Evolutionary conservation across 306 rosid species (phyloP).

Genomic region (Citrullus colocynthis): DNA sequence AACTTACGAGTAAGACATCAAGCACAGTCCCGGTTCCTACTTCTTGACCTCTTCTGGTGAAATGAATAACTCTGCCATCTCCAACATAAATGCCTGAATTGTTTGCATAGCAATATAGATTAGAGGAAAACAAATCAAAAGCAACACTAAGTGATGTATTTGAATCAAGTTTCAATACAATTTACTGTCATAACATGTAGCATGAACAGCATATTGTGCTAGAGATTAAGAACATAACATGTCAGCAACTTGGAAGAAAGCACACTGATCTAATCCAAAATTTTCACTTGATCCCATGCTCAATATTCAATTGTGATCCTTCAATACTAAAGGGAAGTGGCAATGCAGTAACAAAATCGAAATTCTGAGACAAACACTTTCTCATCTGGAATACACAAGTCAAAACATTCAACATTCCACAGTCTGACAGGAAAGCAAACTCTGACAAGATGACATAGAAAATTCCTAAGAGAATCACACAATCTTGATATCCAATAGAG

Average conservation of each 20-base stretch:
- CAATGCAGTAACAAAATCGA: background rate
- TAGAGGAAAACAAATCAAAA: background rate
- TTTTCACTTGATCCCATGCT: background rate
- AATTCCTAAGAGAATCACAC: background rate
- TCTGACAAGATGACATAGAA: background rate
- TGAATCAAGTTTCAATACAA: background rate
- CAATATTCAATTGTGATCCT: background rate
- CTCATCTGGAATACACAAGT: background rate
- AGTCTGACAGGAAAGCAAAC: background rate
- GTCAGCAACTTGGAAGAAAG: background rate
- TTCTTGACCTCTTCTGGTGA: slow-evolving; percentile 89
- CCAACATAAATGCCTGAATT: slow-evolving; percentile 66
- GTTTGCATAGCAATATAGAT: background rate
- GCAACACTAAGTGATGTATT: background rate
- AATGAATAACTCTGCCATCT: slow-evolving; percentile 68
- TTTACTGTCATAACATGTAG: background rate
- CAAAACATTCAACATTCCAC: background rate
- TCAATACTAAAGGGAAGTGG: background rate
- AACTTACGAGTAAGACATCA: slow-evolving; percentile 66
- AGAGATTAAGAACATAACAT: background rate
- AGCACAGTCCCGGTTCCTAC: slow-evolving; percentile 83
- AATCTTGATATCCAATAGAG: background rate
- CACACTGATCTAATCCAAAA: background rate
- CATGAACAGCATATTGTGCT: background rate
- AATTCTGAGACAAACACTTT: background rate